Evolutionary conservation across 2,329 filamentous ascomycete genomes (phyloP).

Genomic region (Xenoacremonium recifei): DNA sequence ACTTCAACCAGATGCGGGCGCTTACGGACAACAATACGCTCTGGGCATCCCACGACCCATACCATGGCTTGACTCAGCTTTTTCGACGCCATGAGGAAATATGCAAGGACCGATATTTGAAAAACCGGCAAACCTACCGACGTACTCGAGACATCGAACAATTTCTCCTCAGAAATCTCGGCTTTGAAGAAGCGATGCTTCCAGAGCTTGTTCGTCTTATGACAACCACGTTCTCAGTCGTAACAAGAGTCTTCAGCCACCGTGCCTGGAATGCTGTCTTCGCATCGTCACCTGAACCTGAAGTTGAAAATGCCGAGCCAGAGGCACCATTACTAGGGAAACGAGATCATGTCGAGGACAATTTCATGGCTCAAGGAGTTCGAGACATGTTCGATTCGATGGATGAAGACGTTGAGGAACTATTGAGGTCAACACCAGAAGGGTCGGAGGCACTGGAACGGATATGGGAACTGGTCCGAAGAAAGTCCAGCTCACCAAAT

Average conservation of each 20-base stretch:
- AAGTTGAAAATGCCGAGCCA: neutral
- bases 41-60: neutral
- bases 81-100: neutral
- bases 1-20: conserved; percentile 4
- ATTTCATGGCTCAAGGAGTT: neutral
- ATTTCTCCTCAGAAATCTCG: neutral
- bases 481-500: neutral
- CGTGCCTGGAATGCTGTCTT: neutral
- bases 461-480: neutral
- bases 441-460: neutral
- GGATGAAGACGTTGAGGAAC: neutral
- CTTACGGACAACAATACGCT: neutral
- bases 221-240: neutral
- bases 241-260: neutral
- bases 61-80: neutral
- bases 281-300: neutral
- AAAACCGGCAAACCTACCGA: neutral
- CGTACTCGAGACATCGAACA: neutral
- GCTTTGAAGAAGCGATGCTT: neutral
- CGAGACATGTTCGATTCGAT: neutral
- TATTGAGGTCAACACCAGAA: neutral
- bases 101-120: neutral
- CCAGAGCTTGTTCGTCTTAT: neutral
- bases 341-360: neutral
- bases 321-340: neutral